Base-by-base conservation (phyloP, 164 flowering plant species). In the Macadamia tetraphylla region DNA sequence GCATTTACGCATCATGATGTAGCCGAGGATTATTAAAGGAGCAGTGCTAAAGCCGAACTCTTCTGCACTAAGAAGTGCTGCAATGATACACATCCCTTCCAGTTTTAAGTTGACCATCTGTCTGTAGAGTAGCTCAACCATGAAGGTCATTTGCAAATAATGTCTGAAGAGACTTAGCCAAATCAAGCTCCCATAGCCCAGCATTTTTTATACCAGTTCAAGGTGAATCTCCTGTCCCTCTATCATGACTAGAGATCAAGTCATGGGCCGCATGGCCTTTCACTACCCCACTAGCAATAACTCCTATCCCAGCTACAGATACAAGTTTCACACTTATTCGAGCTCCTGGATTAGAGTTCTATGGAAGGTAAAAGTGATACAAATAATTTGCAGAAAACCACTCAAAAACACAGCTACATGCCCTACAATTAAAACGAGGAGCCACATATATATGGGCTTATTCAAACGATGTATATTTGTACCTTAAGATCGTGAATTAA, bases 21-120 rank as follows among this genome's bases (percentile, higher is more conserved):
- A 95, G 15, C 99, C 99, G 8, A 95, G 92, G 1, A 98, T 92
- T 49, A 95, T 95, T 17, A 95, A 90, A 18, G 99, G 99, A 31
- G 99, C 99, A 18, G 99, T 95, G 77, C 99, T 95, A 80, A 95
- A 95, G 58, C 99, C 99, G 78, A 95, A 95, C 62, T 95, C 99
- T 75, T 95, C 99, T 8, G 99, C 99, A 51, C 99, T 98, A 70
- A 95, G 91, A 71, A 95, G 97, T 44, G 97, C 93, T 30, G 98
- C 99, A 71, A 92, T 82, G 23, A 92, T 98, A 23, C 49, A 95
- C 98, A 81, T 95, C 99, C 77, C 96, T 80, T 70, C 99, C 99
- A 18, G 98, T 95, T 85, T 95, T 95, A 29, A 95, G 77, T 67
- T 95, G 99, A 10, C 99, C 99, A 74, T 95, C 99, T 0, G 98